A percentile compares a stretch with the other conserved stretches of the same genome.
Conservation (phyloP, 2,329 filamentous ascomycete species). For the Diaporthe sp. region DNA sequence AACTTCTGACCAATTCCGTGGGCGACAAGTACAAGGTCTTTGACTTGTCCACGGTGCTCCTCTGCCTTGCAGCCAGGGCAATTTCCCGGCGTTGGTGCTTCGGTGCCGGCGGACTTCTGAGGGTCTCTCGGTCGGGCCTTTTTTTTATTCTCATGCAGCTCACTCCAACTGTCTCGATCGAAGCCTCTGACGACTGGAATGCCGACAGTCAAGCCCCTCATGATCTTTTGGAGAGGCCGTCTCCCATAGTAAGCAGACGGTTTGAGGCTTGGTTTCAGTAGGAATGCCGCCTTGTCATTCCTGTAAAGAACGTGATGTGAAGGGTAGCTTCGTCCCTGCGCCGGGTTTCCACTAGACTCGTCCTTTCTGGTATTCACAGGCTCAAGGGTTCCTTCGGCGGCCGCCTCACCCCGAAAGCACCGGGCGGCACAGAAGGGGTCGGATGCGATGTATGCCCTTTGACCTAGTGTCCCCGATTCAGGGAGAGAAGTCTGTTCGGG, state of each 20-base stretch:
- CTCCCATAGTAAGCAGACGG: slow-evolving; percentile 89
- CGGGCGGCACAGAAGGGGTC: slow-evolving; percentile 69
- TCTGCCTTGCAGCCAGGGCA: slow-evolving; percentile 68
- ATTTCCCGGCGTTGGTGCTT: slow-evolving; percentile 33
- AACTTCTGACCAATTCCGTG: slow-evolving; percentile 98
- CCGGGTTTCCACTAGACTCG: slow-evolving; percentile 36
- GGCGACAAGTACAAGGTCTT: slow-evolving; percentile 88
- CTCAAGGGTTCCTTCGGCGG: slow-evolving; percentile 62
- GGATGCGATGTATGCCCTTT: slow-evolving; percentile 55
- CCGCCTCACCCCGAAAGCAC: slow-evolving; percentile 69
- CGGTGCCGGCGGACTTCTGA: slow-evolving; percentile 33
- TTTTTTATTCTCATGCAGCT: slow-evolving; percentile 66
- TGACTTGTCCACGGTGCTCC: slow-evolving; percentile 75
- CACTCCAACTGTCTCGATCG: slow-evolving; percentile 80
- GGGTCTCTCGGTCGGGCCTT: slow-evolving; percentile 38
- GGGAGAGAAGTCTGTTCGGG: slow-evolving; percentile 60
- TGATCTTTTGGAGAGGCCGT: slow-evolving; percentile 83
- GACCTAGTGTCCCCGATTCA: neutral
- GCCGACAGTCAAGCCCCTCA: slow-evolving; percentile 84
- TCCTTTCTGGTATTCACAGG: slow-evolving; percentile 46
- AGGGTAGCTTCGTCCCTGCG: slow-evolving; percentile 65
- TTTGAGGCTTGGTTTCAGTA: slow-evolving; percentile 85
- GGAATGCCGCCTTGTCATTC: slow-evolving; percentile 79
- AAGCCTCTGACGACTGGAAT: slow-evolving; percentile 92
- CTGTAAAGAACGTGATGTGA: slow-evolving; percentile 90